phyloP scores from a whole-genome alignment of 2,329 filamentous ascomycete species.

The Ceratocystis alfenasii region DNA sequence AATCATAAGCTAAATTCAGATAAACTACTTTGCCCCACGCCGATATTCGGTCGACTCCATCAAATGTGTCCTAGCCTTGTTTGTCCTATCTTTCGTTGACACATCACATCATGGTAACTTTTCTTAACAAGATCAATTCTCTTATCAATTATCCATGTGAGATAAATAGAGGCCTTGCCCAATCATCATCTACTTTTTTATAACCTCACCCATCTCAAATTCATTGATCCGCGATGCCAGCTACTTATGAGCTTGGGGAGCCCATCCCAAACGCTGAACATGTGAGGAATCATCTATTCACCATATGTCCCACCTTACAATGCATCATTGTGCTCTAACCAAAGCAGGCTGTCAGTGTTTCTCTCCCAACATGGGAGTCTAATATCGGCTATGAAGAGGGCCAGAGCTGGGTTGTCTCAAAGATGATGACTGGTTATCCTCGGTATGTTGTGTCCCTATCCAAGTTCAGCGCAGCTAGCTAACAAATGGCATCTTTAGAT shows the following conservation, averaged over 20 bases:
- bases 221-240: slow-evolving; percentile 32
- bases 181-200: neutral
- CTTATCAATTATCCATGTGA: neutral
- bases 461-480: neutral
- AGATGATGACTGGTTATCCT: slow-evolving; percentile 85
- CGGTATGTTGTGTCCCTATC: slow-evolving; percentile 38
- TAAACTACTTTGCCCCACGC: neutral
- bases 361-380: slow-evolving; percentile 80
- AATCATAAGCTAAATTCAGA: neutral
- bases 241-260: slow-evolving; percentile 46
- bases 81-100: neutral
- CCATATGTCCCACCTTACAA: too few relatives aligned
- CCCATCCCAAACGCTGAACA: slow-evolving; percentile 70
- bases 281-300: slow-evolving; percentile 38
- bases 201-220: neutral
- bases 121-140: neutral
- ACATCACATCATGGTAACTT: neutral
- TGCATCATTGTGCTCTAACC: too few relatives aligned
- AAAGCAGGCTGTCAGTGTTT: slow-evolving; percentile 80
- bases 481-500: slow-evolving; percentile 39
- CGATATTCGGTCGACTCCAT: neutral
- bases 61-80: neutral
- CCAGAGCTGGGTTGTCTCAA: slow-evolving; percentile 68
- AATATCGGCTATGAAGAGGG: slow-evolving; percentile 94
- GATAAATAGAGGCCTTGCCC: neutral